Base-by-base conservation (phyloP, 305 asterid genomes). In the Fraxinus albicans region DNA sequence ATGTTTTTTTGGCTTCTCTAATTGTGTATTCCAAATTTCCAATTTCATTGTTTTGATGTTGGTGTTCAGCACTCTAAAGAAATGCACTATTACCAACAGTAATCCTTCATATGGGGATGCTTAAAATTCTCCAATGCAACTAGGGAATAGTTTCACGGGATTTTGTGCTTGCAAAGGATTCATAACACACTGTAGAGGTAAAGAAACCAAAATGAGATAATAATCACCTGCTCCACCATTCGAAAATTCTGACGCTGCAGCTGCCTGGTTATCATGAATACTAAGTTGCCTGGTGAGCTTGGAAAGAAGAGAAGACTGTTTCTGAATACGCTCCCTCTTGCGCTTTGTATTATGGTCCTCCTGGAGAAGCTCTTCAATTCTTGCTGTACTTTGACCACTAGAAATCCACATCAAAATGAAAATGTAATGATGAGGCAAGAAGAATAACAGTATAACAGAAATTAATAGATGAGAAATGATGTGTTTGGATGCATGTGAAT, bases 271-370 rank as follows among this genome's bases (percentile, higher is more conserved):
- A 87, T 97, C 99, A 73, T 95, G 98, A 85, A 97, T 90, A 82
- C 99, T 94, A 82, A 97, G 95, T 83, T 94, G 96, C 85, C 93
- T 87, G 0, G 96, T 95, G 70, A 95, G 98, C 84, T 95, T 95
- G 80, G 99, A 94, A 85, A 97, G 98, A 80, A 97, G 93, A 80
- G 98, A 88, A 19, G 98, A 95, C 82, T 97, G 99, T 84, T 95
- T 97, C 88, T 93, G 97, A 82, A 6, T 40, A 60, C 97, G 97
- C 81, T 97, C 98, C 84, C 99, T 91, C 88, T 88, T 90, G 33
- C 96, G 90, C 87, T 95, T 97, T 38, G 89, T 97, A 82, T 95
- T 97, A 80, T 91, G 95, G 89, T 97, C 99, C 93, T 97, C 99
- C 90, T 89, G 92, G 70, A 97, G 97, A 87, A 97, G 94, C 91